These are phyloP conservation scores for Phytophthora idaei DNA, from an alignment of 352 stramenopile genomes.

Conservation along the genomic window DNA sequence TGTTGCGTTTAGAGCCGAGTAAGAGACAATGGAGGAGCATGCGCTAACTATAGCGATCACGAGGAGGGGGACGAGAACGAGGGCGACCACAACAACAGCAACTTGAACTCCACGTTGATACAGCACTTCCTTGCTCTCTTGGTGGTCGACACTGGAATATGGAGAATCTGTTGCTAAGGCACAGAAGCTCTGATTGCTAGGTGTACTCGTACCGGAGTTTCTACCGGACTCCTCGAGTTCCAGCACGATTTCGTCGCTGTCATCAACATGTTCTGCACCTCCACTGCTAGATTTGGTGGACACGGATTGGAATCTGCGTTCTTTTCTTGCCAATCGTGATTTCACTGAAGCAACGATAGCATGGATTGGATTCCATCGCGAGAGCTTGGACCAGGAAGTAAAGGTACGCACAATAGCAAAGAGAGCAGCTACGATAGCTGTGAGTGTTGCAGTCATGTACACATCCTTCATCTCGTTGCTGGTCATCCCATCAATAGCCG, in stretches of 20 bases:
- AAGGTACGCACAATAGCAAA: constrained; percentile 24
- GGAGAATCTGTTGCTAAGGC: constrained; percentile 1
- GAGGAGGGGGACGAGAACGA: constrained; percentile 10
- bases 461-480: constrained; percentile 15
- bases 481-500: constrained; percentile 8
- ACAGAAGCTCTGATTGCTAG: constrained; percentile 10
- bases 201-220: constrained; percentile 5
- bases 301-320: constrained; percentile 9
- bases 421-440: not conserved
- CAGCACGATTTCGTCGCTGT: constrained; percentile 13
- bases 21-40: constrained; percentile 28
- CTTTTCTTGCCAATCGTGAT: constrained; percentile 3
- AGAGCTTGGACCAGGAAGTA: constrained; percentile 6
- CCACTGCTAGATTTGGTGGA: constrained; percentile 13
- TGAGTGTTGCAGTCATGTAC: constrained; percentile 6
- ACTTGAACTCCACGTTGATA: constrained; percentile 10
- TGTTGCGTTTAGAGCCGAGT: constrained; percentile 33
- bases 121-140: not conserved
- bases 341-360: not conserved
- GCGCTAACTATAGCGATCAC: constrained; percentile 15
- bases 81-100: not conserved
- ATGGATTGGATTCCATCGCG: constrained; percentile 12
- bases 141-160: not conserved
- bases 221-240: constrained; percentile 3
- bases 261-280: not conserved